Evolutionary conservation across 2,329 filamentous ascomycete species (phyloP), one percentile per base, ranked within the genome.

Genomic region (Talaromyces atroroseus): DNA sequence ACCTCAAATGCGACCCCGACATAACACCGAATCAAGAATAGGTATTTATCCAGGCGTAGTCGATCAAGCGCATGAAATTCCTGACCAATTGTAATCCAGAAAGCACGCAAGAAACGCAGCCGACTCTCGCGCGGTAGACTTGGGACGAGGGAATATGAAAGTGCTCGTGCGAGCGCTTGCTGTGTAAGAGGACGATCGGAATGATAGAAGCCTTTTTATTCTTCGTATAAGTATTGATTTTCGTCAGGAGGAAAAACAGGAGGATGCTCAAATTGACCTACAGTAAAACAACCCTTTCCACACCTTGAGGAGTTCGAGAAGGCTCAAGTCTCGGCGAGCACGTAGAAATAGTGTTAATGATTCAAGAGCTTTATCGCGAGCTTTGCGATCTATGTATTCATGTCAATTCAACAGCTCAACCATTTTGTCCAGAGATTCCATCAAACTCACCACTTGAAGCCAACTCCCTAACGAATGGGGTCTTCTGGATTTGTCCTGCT

Each of bases 241-340:
- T 20, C 45, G 23, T n/a, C 29, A 1, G 5, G 18, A 52, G 50
- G 20, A 24, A 20, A 10, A 48, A 26, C 23, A 32, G 53, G 24
- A 52, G 36, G 21, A 18, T 46, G 44, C 36, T 20, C n/a, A 34
- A 12, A 4, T 21, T 3, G 20, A 62, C 76, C 54, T 76, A 82
- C 82, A 84, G 80, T 91, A 96, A 78, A 94, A 96, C 20, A 97
- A 82, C 5, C 91, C 92, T 70, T 95, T 95, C 90, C 91, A 96
- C 62, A 97, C 82, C 77, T 96, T 96, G 59, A 92, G 79, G 50
- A 90, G 78, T 62, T 96, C 91, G 62, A 88, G 72, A 42, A 82
- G 77, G 18, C 82, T 76, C 59, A 96, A 82, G 54, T 80, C 71
- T 54, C 72, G 78, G 64, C 82, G 80, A 59, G 82, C 79, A 60